Base-by-base conservation (phyloP, 441 rosid species). In the Croton setiger region DNA sequence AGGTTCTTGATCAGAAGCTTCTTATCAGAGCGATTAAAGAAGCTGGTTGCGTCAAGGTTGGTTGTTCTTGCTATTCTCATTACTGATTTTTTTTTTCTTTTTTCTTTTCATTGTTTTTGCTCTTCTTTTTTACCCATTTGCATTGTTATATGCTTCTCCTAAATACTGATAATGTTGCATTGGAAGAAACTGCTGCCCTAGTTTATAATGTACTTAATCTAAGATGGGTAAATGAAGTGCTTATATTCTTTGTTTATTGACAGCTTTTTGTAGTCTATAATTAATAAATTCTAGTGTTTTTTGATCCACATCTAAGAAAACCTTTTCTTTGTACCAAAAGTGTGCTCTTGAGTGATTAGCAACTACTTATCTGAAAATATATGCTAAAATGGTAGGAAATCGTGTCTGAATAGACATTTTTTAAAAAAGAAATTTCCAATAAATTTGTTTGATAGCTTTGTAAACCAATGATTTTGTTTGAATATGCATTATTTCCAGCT, bases 21-120 rank as follows among this genome's bases (percentile, higher is more conserved):
- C 89, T 92, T 41, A 74, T 87, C 74, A 76, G 68, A 64, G 89
- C 81, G 67, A 84, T 90, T 74, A 86, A 83, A 79, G 72, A 78
- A 79, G 70, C 75, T 74, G 90, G 84, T 12, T 78, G 83, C 66
- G 79, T 92, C 74, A 82, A 86, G 89, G 96, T 87, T 64, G 55
- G n/a, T n/a, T n/a, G n/a, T 51, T 43, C 11, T n/a, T 64, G 7
- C 35, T 68, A 9, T 8, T 56, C 45, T 47, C 4, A 4, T 52
- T 53, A 20, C 3, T 9, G 57, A 1, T 5, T 35, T n/a, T 47
- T 13, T 21, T 63, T 47, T 59, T 43, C 17, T 55, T 53, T 15
- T 44, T 52, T 33, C 4, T 11, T 27, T 5, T 17, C 5, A 10
- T 10, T 2, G 21, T 8, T 47, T 55, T 18, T 37, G 41, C 41